Evolutionary conservation across 2,329 filamentous ascomycete species (phyloP).

Genomic region (Pseudogymnoascus sp.): DNA sequence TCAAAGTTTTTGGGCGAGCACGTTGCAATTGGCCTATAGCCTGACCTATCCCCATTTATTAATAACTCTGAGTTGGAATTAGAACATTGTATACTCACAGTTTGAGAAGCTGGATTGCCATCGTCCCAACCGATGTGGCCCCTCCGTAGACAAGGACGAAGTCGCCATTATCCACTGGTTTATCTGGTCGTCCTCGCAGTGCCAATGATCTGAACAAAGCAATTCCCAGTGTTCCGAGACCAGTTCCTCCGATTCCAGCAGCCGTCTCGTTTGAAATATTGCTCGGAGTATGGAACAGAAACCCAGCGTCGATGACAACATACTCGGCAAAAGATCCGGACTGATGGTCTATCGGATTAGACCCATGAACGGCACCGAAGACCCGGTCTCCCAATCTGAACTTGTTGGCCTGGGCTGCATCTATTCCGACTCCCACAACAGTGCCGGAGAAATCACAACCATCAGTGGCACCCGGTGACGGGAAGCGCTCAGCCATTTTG

Average conservation of each 20-base stretch:
- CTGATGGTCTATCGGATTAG: not conserved
- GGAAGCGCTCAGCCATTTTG: conserved; percentile 25
- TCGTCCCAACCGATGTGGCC: conserved; percentile 34
- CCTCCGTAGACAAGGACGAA: conserved; percentile 40
- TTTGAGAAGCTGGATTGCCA: conserved; percentile 36
- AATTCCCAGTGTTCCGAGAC: conserved; percentile 17
- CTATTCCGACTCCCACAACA: conserved; percentile 23
- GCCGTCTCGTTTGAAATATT: conserved; percentile 22
- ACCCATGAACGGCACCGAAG: conserved; percentile 19
- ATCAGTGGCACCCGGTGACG: conserved; percentile 18
- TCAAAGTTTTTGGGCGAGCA: conserved; percentile 33
- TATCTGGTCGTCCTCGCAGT: conserved; percentile 17
- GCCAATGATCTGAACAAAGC: conserved; percentile 19
- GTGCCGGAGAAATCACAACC: conserved; percentile 29
- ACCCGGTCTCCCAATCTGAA: conserved; percentile 21
- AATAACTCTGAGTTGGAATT: not conserved
- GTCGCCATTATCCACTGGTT: conserved; percentile 14
- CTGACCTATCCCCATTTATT: not conserved
- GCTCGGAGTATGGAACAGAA: conserved; percentile 24
- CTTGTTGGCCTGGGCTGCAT: conserved; percentile 11
- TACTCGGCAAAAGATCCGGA: conserved; percentile 29
- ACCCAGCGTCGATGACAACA: conserved; percentile 18
- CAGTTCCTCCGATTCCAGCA: conserved; percentile 20
- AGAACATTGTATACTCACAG: conserved; percentile 17
- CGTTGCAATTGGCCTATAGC: conserved; percentile 25